Base-by-base conservation (phyloP, 1,139 yeast species). In the Suhomyces panamericanus region DNA sequence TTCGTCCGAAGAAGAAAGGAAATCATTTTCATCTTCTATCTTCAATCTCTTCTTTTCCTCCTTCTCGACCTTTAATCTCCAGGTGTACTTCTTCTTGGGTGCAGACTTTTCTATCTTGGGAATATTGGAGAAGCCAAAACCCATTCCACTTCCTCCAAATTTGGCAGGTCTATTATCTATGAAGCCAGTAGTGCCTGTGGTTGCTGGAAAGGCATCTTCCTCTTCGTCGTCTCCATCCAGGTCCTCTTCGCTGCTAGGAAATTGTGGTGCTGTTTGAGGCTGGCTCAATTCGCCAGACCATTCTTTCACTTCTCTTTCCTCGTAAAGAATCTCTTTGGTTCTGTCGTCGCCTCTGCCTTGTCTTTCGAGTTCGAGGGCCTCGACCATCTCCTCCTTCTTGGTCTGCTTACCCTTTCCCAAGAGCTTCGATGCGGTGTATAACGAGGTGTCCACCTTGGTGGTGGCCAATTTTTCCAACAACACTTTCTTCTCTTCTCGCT, bases 401-500 rank as follows among this genome's bases (percentile, higher is more conserved):
- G 96, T 87, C 50, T 80, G 84, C 51, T 77, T 79, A 3, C 95
- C 96, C 28, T 80, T 78, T 45, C 97, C 97, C 41, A 91, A 73
- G 2, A 79, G 75, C 61, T 87, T 88, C 32, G 95, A 78, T 33
- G 93, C 85, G 16, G 82, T 82, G 53, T 88, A 69, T 14, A 79
- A 57, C 0, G 81, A 67, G 0, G 96, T 82, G 57, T 91, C 96
- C 36, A 91, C 77, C 51, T 83, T 81, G 1, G 95, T 83, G 17
- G 75, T 75, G 33, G 85, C 75, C 38, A 93, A 73, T 60, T 90
- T 91, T 48, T 84, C 83, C 37, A 93, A 70, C 46, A 93, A 70
- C 4, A 78, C 78, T 55, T 86, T 87, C 66, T 87, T 88, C 66
- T 93, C 98, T 62, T 91, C 96, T 61, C 96, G 77, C 55, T 87